Evolutionary conservation across 768 basidiomycete species (phyloP), one percentile per base, ranked within the genome.

Genomic region (Lepiota venenata): DNA sequence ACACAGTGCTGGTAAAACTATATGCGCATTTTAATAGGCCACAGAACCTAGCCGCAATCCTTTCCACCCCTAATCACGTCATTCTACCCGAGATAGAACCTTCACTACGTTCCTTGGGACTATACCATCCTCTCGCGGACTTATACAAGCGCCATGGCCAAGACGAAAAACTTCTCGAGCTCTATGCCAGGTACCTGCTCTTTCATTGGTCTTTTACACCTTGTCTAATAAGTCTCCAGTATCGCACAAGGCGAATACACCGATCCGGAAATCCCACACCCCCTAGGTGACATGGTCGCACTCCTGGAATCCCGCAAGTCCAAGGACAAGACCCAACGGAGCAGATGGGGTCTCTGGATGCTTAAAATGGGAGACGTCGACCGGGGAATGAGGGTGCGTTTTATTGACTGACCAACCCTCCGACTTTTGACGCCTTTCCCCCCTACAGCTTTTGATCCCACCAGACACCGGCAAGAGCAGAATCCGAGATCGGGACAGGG

Each of bases 331-430:
- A 80, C 83, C 3, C 84, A 87, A 57, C 77, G 25, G 7, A 15
- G 48, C 7, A 48, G 80, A 48, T 94, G 93, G 84, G 87, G 82
- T 2, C 69, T 91, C 7, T 96, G 94, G 93, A 69, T 97, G 18
- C 77, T 84, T 2, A 81, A 38, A 32, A 41, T 78, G 59, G 77
- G 78, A 36, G 84, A 91, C 67, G 72, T 82, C 0, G 84, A 87
- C 21, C 80, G 78, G 41, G 92, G 86, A 3, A 67, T 97, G 21
- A 83, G 84, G 73, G 92, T 90, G 57, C 44, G 64, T 61, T 42
- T 38, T 20, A n/a, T n/a, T 14, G 5, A 44, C 20, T 45, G 22
- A 16, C 15, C 25, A 25, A 14, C 37, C 4, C n/a, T 25, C 5
- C 20, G 38, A 5, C 27, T 37, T 54, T 42, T 12, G 32, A 18